A percentile compares a stretch with the other conserved stretches of the same genome.
These are phyloP conservation scores for Pythium plurisporium DNA, from an alignment of 352 stramenopile species.

Conservation along the genomic window DNA sequence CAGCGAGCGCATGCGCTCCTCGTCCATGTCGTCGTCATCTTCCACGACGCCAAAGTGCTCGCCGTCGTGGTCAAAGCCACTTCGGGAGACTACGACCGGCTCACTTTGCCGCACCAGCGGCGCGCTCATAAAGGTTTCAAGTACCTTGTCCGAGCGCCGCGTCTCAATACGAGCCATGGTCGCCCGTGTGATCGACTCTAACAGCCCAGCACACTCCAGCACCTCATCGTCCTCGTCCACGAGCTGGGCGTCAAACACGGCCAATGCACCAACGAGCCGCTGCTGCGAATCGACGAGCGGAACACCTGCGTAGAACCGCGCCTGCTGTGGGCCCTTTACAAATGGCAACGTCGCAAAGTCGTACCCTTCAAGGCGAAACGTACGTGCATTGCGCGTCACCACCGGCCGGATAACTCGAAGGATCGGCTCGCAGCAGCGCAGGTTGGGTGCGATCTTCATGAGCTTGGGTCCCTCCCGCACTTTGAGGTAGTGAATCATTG, in stretches of 20 bases:
- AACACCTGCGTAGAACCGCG: conserved; percentile 67
- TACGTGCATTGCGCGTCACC: conserved; percentile 43
- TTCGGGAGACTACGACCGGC: conserved; percentile 13
- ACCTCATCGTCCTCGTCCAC: conserved; percentile 37
- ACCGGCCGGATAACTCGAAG: conserved; percentile 39
- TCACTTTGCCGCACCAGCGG: conserved; percentile 51
- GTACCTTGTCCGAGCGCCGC: conserved; percentile 39
- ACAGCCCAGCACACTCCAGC: conserved; percentile 28
- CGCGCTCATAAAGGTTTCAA: conserved; percentile 48
- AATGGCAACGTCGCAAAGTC: conserved; percentile 61
- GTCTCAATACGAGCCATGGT: conserved; percentile 38
- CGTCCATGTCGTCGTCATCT: not conserved
- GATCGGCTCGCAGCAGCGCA: conserved; percentile 68
- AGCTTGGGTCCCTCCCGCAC: conserved; percentile 40
- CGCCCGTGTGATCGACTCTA: conserved; percentile 34
- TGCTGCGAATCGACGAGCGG: conserved; percentile 44
- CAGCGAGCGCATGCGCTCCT: conserved; percentile 7
- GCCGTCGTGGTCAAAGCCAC: not conserved
- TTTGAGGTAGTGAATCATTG: conserved; percentile 50
- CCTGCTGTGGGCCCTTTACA: conserved; percentile 61
- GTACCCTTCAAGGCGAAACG: conserved; percentile 26
- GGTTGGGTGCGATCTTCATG: conserved; percentile 45
- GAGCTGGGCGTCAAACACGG: conserved; percentile 54
- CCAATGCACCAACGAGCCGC: conserved; percentile 51
- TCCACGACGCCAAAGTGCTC: conserved; percentile 19